Evolutionary conservation across 106 monocot species (phyloP), one percentile per base, ranked within the genome.

Genomic region (Dendrobium chrysotoxum): DNA sequence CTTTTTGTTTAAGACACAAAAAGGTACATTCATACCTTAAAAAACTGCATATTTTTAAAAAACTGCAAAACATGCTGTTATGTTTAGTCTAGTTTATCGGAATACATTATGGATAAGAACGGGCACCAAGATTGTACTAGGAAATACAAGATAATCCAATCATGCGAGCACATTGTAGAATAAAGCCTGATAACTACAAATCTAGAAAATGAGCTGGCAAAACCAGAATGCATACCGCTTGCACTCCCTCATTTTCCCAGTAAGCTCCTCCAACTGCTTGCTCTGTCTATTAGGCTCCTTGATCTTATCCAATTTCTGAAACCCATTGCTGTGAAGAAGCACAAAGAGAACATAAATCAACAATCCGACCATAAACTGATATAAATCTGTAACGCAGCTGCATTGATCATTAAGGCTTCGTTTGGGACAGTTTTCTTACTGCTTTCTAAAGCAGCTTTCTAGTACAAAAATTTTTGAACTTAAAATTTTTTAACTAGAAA

Each of bases 251-350:
- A 79, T 76, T 80, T 84, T 79, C 20, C 64, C 75, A 38, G 84
- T 87, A 53, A 87, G 87, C 55, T 87, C 87, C 20, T 87, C 87
- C 45, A 87, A 75, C 75, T 87, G 87, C 75, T 81, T 77, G 66
- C 79, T 84, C 53, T 84, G 87, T 67, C 87, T 80, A 54, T 28
- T 87, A 12, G 81, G 68, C 30, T 87, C 87, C 75, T 87, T 87
- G 77, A 87, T 84, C 47, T 84, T 87, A 71, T 87, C 84, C 87
- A 87, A 38, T 38, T 87, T 87, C 78, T 87, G 87, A 76, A 87
- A 87, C 45, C 87, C 87, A 83, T 79, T 87, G 50, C 87, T 87
- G 87, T 64, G 21, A 76, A 47, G 4, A 76, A 76, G 13, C 21
- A 50, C 76, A 76, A 45, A 74, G 21, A 71, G 4, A 28, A 18